Evolutionary conservation across 768 basidiomycete genomes (phyloP).

Genomic region (Lactarius vividus): DNA sequence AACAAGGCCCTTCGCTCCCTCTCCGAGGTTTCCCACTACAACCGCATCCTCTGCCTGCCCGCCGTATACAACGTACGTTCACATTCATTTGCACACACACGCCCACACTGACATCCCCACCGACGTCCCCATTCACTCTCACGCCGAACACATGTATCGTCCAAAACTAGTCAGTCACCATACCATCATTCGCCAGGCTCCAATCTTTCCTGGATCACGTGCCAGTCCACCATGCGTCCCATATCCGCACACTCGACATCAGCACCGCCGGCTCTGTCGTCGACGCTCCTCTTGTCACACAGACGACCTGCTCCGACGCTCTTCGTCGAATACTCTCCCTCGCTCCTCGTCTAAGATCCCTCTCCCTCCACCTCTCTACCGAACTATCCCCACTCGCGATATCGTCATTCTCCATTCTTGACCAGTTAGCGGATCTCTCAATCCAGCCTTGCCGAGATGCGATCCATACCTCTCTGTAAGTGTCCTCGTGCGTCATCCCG

Average conservation of each 20-base stretch:
- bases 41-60: slow-evolving; percentile 19
- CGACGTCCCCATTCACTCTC: not conserved
- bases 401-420: slow-evolving; percentile 16
- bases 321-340: slow-evolving; percentile 14
- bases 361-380: slow-evolving; percentile 24
- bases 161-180: slow-evolving; percentile 19
- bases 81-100: not conserved
- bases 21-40: slow-evolving; percentile 11
- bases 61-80: slow-evolving; percentile 23
- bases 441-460: slow-evolving; percentile 23
- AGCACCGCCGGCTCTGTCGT: slow-evolving; percentile 12
- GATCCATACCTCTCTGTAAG: slow-evolving; percentile 18
- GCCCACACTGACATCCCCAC: not conserved
- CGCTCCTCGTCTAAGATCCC: slow-evolving; percentile 19
- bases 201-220: slow-evolving; percentile 26
- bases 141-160: not conserved
- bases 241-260: slow-evolving; percentile 24
- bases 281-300: not conserved
- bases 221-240: slow-evolving; percentile 17
- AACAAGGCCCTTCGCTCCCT: slow-evolving; percentile 20
- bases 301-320: slow-evolving; percentile 17
- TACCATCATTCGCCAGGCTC: slow-evolving; percentile 18
- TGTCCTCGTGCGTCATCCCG: slow-evolving; percentile 13
- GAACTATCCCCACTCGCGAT: slow-evolving; percentile 20
- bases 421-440: slow-evolving; percentile 19